phyloP scores from a whole-genome alignment of 164 flowering plant genomes.

The Protea cynaroides region DNA sequence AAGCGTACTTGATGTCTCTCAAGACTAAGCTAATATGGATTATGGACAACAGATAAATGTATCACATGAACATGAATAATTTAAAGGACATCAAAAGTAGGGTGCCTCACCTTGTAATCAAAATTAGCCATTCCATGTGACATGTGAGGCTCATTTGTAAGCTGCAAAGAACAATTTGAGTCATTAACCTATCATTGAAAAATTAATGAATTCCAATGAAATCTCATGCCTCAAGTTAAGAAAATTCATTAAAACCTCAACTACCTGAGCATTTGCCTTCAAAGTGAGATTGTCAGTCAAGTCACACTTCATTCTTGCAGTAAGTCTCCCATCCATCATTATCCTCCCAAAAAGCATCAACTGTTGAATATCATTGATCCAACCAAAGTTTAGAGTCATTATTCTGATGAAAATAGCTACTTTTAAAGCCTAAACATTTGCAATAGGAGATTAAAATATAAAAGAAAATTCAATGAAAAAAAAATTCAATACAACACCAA shows the following conservation, averaged over 20 bases:
- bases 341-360: conserved; percentile 87
- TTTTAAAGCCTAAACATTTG: not conserved
- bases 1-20: too few species aligned
- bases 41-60: too few species aligned
- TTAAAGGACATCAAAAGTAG: not conserved
- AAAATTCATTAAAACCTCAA: conserved; percentile 3
- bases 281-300: conserved; percentile 62
- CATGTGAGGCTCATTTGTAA: conserved; percentile 81
- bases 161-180: conserved; percentile 32
- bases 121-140: conserved; percentile 83
- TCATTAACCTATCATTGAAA: not conserved
- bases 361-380: conserved; percentile 24
- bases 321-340: conserved; percentile 76
- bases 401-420: not conserved
- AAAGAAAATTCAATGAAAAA: not conserved
- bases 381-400: not conserved
- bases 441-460: not conserved
- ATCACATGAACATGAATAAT: not conserved
- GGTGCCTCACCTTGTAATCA: conserved; percentile 70
- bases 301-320: conserved; percentile 71
- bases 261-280: conserved; percentile 84
- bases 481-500: conserved; percentile 9
- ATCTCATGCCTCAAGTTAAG: not conserved
- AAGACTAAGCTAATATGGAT: too few species aligned
- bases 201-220: not conserved